A percentile compares a stretch with the other conserved stretches of the same genome.
These are phyloP conservation scores for Streptanthus diversifolius DNA, from an alignment of 345 rosid species.

Conservation along the genomic window DNA sequence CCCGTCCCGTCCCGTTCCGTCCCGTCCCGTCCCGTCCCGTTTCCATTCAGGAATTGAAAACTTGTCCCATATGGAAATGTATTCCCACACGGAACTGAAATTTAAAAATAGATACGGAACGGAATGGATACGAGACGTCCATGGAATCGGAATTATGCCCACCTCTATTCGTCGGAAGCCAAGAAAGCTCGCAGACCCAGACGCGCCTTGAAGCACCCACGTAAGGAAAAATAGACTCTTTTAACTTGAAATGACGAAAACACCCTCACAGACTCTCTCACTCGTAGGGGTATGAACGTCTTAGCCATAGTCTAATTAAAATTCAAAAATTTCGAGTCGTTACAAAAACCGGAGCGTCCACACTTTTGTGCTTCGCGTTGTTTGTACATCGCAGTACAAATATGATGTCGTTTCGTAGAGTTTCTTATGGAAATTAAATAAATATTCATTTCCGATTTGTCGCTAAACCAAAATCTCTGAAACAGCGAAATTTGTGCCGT, in stretches of 20 bases:
- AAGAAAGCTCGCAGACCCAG: conserved; percentile 41
- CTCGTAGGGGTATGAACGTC: conserved; percentile 13
- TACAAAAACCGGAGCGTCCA: conserved; percentile 44
- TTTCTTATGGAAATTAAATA: neutral
- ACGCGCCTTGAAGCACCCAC: conserved; percentile 34
- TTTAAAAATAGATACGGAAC: too few relatives aligned
- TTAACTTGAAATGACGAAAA: conserved; percentile 10
- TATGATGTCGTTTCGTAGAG: conserved; percentile 6
- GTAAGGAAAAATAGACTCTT: neutral
- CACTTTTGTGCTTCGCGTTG: conserved; percentile 2
- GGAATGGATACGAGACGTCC: too few relatives aligned
- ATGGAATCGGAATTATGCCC: too few relatives aligned
- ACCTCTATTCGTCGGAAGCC: conserved; percentile 32
- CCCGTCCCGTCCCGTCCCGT: too few relatives aligned
- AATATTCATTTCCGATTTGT: conserved; percentile 29
- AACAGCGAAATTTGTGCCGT: conserved; percentile 41
- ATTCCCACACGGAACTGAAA: too few relatives aligned
- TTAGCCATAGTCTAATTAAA: neutral
- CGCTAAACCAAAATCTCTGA: conserved; percentile 18
- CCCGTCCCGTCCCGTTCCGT: too few relatives aligned
- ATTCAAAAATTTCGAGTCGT: conserved; percentile 54
- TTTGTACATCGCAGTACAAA: neutral
- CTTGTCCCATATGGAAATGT: too few relatives aligned
- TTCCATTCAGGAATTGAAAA: too few relatives aligned
- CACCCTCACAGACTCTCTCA: neutral